Evolutionary conservation across 2,329 filamentous ascomycete genomes (phyloP).

Genomic region (Colletotrichum horii): DNA sequence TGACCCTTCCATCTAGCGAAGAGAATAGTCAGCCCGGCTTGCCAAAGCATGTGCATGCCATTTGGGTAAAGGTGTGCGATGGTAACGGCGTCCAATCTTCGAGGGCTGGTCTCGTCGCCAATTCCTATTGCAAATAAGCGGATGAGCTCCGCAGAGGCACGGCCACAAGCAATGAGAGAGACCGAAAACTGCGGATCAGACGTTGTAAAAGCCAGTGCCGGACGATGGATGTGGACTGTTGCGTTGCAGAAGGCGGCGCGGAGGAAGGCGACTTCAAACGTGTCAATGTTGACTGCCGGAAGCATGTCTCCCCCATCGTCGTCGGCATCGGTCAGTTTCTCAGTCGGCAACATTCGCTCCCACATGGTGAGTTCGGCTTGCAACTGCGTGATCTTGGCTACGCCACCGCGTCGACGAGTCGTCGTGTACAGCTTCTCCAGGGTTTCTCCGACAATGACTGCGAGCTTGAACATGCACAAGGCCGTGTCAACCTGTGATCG

Average conservation of each 20-base stretch:
- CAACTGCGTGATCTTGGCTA: slow-evolving; percentile 26
- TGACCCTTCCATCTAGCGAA: slow-evolving; percentile 27
- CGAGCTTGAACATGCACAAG: slow-evolving; percentile 27
- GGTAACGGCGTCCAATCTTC: neutral
- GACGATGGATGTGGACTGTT: slow-evolving; percentile 28
- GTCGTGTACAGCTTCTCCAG: slow-evolving; percentile 30
- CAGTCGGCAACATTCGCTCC: slow-evolving; percentile 16
- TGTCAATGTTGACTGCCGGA: neutral
- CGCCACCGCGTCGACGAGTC: slow-evolving; percentile 27
- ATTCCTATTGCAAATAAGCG: neutral
- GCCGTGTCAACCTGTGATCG: slow-evolving; percentile 28
- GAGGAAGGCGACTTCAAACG: slow-evolving; percentile 16
- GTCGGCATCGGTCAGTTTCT: slow-evolving; percentile 1
- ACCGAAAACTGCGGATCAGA: slow-evolving; percentile 23
- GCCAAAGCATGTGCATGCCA: slow-evolving; percentile 30
- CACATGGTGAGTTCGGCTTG: slow-evolving; percentile 29
- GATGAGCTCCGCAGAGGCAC: slow-evolving; percentile 19
- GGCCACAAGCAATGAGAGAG: slow-evolving; percentile 23
- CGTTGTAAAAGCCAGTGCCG: slow-evolving; percentile 27
- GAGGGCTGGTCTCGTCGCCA: neutral
- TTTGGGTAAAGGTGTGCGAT: slow-evolving; percentile 26
- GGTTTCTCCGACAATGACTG: slow-evolving; percentile 26
- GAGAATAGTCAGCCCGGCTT: slow-evolving; percentile 27
- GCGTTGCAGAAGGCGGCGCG: slow-evolving; percentile 23
- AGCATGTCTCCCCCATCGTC: neutral